Evolutionary conservation across 2,329 filamentous ascomycete genomes (phyloP).

Genomic region (Colletotrichum godetiae): DNA sequence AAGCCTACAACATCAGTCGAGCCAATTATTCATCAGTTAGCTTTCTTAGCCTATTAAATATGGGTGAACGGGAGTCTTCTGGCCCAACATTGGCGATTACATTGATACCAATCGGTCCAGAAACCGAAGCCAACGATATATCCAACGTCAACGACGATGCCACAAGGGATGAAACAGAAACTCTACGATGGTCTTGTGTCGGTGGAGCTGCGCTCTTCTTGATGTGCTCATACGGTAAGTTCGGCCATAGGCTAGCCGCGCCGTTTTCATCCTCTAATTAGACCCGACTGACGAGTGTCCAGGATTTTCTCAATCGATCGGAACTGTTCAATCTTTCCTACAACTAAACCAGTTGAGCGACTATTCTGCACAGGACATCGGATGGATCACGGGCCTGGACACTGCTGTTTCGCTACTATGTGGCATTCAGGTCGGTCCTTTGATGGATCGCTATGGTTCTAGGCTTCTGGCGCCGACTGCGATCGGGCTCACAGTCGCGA

Average conservation of each 20-base stretch:
- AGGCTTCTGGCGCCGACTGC: conserved; percentile 51
- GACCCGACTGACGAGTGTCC: too few relatives aligned
- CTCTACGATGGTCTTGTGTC: conserved; percentile 2
- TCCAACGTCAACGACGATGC: neutral
- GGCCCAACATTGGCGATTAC: neutral
- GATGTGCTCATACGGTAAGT: conserved; percentile 6
- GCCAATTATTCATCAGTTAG: too few relatives aligned
- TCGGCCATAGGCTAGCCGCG: too few relatives aligned
- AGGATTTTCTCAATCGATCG: too few relatives aligned
- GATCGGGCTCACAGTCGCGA: conserved; percentile 47
- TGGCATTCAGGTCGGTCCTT: conserved; percentile 58
- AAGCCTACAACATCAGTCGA: too few relatives aligned
- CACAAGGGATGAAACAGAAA: neutral
- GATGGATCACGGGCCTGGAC: conserved; percentile 60
- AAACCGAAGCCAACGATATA: neutral
- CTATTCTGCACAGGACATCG: conserved; percentile 55
- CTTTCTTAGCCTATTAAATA: neutral
- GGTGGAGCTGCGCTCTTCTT: neutral
- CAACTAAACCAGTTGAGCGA: conserved; percentile 53
- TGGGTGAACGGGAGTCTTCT: neutral
- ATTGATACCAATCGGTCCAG: neutral
- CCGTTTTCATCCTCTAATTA: too few relatives aligned
- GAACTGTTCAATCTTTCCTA: conserved; percentile 45
- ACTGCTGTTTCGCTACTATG: conserved; percentile 56
- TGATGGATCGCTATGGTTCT: conserved; percentile 60